phyloP scores from a whole-genome alignment of 2,329 filamentous ascomycete genomes.

The Tolypocladium nubicola region DNA sequence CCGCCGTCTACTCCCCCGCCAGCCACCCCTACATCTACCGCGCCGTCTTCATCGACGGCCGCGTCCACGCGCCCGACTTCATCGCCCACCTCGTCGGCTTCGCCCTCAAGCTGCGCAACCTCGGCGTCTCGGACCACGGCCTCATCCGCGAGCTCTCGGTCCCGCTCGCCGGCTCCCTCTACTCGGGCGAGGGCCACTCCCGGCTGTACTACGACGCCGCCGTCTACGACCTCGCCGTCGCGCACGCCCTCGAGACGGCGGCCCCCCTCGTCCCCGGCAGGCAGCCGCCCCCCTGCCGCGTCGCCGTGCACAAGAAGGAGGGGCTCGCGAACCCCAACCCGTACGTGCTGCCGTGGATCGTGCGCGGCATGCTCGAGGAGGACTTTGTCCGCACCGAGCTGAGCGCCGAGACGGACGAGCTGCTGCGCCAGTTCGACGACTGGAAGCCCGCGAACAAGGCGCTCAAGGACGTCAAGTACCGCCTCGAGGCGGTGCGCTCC shows the following conservation, averaged over 20 bases:
- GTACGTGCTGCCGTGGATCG: slow-evolving; percentile 88
- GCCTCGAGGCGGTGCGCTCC: slow-evolving; percentile 82
- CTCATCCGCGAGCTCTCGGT: slow-evolving; percentile 82
- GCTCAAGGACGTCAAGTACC: slow-evolving; percentile 90
- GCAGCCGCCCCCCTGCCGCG: background rate
- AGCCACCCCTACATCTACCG: slow-evolving; percentile 89
- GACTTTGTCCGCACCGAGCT: slow-evolving; percentile 78
- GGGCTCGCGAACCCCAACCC: slow-evolving; percentile 55
- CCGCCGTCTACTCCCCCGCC: slow-evolving; percentile 75
- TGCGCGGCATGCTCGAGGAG: slow-evolving; percentile 87
- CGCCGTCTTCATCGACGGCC: slow-evolving; percentile 90
- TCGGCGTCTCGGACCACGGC: slow-evolving; percentile 87
- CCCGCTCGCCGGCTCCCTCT: slow-evolving; percentile 82
- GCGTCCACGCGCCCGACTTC: slow-evolving; percentile 87
- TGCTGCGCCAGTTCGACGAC: slow-evolving; percentile 82
- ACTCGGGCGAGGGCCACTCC: slow-evolving; percentile 87
- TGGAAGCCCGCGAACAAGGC: slow-evolving; percentile 89
- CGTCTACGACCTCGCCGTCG: slow-evolving; percentile 71
- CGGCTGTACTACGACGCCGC: slow-evolving; percentile 81
- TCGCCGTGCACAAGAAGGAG: background rate
- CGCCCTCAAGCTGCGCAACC: slow-evolving; percentile 83
- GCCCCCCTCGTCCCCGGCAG: slow-evolving; percentile 9
- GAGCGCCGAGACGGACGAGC: slow-evolving; percentile 61
- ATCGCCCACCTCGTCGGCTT: slow-evolving; percentile 89
- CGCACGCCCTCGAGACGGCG: slow-evolving; percentile 65